Evolutionary conservation across 2,329 filamentous ascomycete species (phyloP).

Genomic region (Exophiala xenobiotica): DNA sequence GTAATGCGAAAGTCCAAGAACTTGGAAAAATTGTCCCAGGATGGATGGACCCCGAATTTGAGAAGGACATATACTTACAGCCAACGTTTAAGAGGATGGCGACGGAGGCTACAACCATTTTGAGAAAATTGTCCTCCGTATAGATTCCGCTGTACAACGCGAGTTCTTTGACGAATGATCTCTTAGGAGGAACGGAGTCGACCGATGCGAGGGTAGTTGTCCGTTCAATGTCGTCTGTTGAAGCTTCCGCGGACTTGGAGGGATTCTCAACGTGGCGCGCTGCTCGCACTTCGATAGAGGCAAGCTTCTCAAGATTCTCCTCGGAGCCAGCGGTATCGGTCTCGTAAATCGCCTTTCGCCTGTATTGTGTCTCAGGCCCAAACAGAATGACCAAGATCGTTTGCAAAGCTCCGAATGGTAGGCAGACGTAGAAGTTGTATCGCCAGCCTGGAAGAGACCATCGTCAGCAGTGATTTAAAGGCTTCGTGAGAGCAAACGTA

Average conservation of each 20-base stretch:
- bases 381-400: conserved; percentile 17
- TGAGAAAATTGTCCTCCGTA: conserved; percentile 19
- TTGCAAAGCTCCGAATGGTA: conserved; percentile 17
- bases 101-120: conserved; percentile 33
- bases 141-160: conserved; percentile 21
- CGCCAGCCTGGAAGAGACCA: conserved; percentile 10
- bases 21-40: too few relatives aligned
- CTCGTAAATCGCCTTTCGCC: conserved; percentile 22
- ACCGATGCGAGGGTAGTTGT: conserved; percentile 11
- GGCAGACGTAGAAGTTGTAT: conserved; percentile 20
- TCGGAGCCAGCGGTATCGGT: conserved; percentile 21
- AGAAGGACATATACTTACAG: too few relatives aligned
- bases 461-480: neutral
- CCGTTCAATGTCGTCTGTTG: conserved; percentile 13
- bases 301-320: conserved; percentile 23
- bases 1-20: too few relatives aligned
- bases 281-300: conserved; percentile 16
- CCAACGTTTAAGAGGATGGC: conserved; percentile 35
- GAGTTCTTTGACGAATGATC: conserved; percentile 20
- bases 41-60: too few relatives aligned
- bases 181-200: conserved; percentile 12
- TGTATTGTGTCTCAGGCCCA: conserved; percentile 21
- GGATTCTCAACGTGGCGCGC: conserved; percentile 12
- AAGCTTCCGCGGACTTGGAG: neutral
- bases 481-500: neutral